Conservation (phyloP, 768 basidiomycete species). For the Rhizopogon rudus region DNA sequence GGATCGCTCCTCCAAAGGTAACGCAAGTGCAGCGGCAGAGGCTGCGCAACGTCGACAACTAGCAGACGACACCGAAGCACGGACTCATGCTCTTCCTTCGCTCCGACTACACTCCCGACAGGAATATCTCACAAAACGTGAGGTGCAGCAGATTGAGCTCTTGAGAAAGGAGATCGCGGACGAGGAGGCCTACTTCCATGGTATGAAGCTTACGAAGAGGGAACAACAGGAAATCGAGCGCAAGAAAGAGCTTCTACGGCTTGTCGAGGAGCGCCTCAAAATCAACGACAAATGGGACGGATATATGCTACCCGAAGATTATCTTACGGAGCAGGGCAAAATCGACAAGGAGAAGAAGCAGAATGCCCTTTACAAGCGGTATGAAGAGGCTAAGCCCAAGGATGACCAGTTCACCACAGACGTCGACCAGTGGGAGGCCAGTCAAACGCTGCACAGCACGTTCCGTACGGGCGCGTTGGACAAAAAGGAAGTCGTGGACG, state of each 20-base stretch:
- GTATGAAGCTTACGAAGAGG: slow-evolving; percentile 85
- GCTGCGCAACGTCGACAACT: slow-evolving; percentile 75
- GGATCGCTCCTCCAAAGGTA: slow-evolving; percentile 76
- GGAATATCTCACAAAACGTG: slow-evolving; percentile 94
- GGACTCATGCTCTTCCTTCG: slow-evolving; percentile 52
- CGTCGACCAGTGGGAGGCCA: slow-evolving; percentile 95
- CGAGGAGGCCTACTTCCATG: slow-evolving; percentile 84
- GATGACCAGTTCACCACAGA: slow-evolving; percentile 96
- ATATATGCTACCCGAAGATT: slow-evolving; percentile 95
- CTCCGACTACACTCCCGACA: slow-evolving; percentile 88
- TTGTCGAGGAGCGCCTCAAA: slow-evolving; percentile 91
- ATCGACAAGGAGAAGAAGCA: slow-evolving; percentile 97
- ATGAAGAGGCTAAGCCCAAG: slow-evolving; percentile 88
- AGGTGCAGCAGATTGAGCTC: slow-evolving; percentile 93
- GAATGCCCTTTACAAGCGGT: slow-evolving; percentile 87
- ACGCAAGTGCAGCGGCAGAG: slow-evolving; percentile 65
- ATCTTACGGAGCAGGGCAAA: slow-evolving; percentile 97
- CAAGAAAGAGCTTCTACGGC: slow-evolving; percentile 87
- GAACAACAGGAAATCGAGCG: slow-evolving; percentile 78
- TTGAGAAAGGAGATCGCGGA: slow-evolving; percentile 91
- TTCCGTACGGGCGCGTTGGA: slow-evolving; percentile 93
- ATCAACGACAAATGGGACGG: slow-evolving; percentile 97
- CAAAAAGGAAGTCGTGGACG: slow-evolving; percentile 72
- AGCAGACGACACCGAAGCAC: slow-evolving; percentile 71
- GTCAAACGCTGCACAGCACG: slow-evolving; percentile 84